Percentiles rank a stretch among this genome's conserved stretches.
Evolutionary conservation across 352 stramenopile species (phyloP).

Genomic region (Pythium chondricola): DNA sequence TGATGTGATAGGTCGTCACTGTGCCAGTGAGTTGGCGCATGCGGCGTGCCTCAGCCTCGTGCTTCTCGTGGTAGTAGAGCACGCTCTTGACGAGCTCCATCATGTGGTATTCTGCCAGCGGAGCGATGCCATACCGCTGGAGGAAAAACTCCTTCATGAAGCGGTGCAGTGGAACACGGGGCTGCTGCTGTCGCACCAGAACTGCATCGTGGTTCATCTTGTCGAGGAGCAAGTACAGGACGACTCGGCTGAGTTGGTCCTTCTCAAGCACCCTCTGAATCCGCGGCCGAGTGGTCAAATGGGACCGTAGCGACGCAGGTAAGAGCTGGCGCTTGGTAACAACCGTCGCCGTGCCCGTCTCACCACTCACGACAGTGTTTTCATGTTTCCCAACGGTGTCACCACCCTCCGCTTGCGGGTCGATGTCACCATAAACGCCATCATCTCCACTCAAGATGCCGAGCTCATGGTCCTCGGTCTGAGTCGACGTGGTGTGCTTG

Average conservation of each 20-base stretch:
- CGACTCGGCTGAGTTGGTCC: constrained; percentile 29
- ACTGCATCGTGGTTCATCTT: constrained; percentile 50
- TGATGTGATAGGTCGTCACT: constrained; percentile 5
- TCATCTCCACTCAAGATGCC: constrained; percentile 9
- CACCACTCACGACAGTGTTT: constrained; percentile 3
- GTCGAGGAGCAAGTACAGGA: constrained; percentile 40
- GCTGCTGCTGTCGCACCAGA: constrained; percentile 15
- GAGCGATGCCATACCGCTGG: constrained; percentile 39
- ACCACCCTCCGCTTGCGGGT: constrained; percentile 11
- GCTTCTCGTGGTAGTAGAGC: constrained; percentile 46
- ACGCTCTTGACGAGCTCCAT: constrained; percentile 64
- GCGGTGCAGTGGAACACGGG: constrained; percentile 28
- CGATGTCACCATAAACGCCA: constrained; percentile 10
- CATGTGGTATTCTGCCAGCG: constrained; percentile 60
- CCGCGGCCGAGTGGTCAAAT: constrained; percentile 41
- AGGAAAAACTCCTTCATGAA: constrained; percentile 63
- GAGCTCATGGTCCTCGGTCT: constrained; percentile 28
- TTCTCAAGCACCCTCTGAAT: constrained; percentile 53
- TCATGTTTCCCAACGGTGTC: not conserved
- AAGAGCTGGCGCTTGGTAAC: constrained; percentile 42
- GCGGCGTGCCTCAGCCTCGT: constrained; percentile 20
- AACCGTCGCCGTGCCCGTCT: constrained; percentile 20
- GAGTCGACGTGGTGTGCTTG: constrained; percentile 25
- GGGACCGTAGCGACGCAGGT: constrained; percentile 36
- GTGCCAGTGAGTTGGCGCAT: constrained; percentile 4